Percentiles rank a stretch among this genome's conserved stretches.
phyloP scores from a whole-genome alignment of 306 rosid species.

The Sicyos baderoa region DNA sequence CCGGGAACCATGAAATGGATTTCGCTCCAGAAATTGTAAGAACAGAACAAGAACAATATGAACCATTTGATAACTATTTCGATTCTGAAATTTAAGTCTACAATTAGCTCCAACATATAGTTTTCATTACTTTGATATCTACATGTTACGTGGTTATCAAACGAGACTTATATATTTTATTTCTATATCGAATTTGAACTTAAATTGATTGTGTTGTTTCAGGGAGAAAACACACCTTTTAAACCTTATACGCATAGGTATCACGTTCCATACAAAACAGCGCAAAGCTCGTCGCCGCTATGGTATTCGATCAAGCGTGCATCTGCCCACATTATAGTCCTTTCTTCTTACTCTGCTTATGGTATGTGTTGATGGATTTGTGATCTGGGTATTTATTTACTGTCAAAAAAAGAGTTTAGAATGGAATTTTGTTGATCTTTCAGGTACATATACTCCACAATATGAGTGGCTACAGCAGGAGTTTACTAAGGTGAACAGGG shows the following conservation, averaged over 20 bases:
- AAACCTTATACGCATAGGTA: slow-evolving; percentile 26
- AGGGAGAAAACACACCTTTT: slow-evolving; percentile 21
- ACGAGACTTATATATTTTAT: background rate
- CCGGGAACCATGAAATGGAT: slow-evolving; percentile 46
- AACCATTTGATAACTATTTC: too few relatives aligned
- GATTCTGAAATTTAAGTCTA: too few relatives aligned
- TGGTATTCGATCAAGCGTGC: slow-evolving; percentile 33
- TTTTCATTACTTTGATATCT: too few relatives aligned
- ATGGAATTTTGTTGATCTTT: background rate
- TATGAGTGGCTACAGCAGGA: slow-evolving; percentile 35
- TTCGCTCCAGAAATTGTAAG: slow-evolving; percentile 42
- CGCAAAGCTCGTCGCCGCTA: slow-evolving; percentile 33
- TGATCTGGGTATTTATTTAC: background rate
- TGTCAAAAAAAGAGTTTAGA: background rate
- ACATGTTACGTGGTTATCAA: too few relatives aligned
- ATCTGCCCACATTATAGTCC: slow-evolving; percentile 25
- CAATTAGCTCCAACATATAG: too few relatives aligned
- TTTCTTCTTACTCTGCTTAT: slow-evolving; percentile 18
- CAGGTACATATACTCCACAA: slow-evolving; percentile 49
- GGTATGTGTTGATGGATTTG: slow-evolving; percentile 14
- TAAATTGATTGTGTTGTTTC: background rate
- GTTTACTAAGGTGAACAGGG: slow-evolving; percentile 36
- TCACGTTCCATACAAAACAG: slow-evolving; percentile 32
- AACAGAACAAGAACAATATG: background rate
- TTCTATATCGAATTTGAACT: background rate